A percentile compares a stretch with the other conserved stretches of the same genome.
These are phyloP conservation scores for Penicillium sp. DNA, from an alignment of 2,329 filamentous ascomycete genomes.

Conservation along the genomic window DNA sequence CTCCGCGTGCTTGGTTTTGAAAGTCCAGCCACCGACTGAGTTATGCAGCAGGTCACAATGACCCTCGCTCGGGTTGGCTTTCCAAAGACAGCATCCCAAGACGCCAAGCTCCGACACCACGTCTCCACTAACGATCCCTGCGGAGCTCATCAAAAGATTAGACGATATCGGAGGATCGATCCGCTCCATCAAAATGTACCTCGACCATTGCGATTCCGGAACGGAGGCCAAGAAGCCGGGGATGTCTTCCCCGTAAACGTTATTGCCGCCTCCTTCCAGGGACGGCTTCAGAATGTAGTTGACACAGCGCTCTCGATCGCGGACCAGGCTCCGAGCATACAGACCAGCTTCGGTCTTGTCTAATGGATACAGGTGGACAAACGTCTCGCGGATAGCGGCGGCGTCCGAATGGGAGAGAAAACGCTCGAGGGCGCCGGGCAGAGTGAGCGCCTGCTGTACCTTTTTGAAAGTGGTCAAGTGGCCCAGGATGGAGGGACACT, in stretches of 20 bases:
- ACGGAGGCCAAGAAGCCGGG: conserved; percentile 31
- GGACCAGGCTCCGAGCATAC: conserved; percentile 26
- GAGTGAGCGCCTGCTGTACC: conserved; percentile 43
- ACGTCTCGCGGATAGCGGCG: conserved; percentile 32
- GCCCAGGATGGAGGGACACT: conserved; percentile 44
- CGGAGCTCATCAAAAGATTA: conserved; percentile 36
- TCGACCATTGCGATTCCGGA: conserved; percentile 28
- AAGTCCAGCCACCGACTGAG: conserved; percentile 40
- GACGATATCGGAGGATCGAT: conserved; percentile 35
- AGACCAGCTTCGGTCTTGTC: conserved; percentile 32
- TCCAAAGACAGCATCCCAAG: conserved; percentile 44
- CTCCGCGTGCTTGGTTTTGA: conserved; percentile 44
- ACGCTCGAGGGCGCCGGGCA: conserved; percentile 31
- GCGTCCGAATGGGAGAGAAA: conserved; percentile 34
- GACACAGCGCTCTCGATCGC: conserved; percentile 18
- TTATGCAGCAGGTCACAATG: conserved; percentile 35
- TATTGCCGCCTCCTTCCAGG: conserved; percentile 46
- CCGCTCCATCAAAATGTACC: conserved; percentile 43
- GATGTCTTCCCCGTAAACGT: conserved; percentile 42
- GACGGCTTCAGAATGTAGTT: conserved; percentile 46
- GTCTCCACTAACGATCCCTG: conserved; percentile 33
- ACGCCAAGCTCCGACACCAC: conserved; percentile 47
- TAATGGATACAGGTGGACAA: conserved; percentile 38
- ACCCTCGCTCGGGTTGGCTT: not conserved
- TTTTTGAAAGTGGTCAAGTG: conserved; percentile 47